A percentile compares a stretch with the other conserved stretches of the same genome.
Conservation (phyloP, 305 asterid species). For the Andrographis paniculata region DNA sequence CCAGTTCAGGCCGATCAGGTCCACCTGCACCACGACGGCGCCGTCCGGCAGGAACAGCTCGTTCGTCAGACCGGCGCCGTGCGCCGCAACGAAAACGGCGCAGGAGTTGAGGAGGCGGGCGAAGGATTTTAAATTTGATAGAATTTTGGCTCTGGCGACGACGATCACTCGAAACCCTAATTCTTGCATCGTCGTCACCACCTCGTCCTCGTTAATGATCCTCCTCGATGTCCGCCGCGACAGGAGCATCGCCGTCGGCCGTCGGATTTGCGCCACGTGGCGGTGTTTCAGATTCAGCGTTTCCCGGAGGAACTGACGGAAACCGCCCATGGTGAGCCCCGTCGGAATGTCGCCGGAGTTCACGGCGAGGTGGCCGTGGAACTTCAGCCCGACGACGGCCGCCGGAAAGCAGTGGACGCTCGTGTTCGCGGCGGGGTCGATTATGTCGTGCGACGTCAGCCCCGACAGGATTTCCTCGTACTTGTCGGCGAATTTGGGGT, state of each 20-base stretch:
- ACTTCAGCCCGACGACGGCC: slow-evolving; percentile 49
- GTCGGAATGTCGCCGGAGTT: slow-evolving; percentile 28
- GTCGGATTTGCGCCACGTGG: slow-evolving; percentile 30
- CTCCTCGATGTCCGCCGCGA: slow-evolving; percentile 44
- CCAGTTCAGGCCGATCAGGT: slow-evolving; percentile 61
- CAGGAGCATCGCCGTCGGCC: slow-evolving; percentile 39
- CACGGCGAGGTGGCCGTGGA: slow-evolving; percentile 33
- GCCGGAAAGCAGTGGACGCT: slow-evolving; percentile 65
- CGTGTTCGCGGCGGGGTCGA: slow-evolving; percentile 33
- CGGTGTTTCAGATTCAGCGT: slow-evolving; percentile 20
- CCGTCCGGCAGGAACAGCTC: slow-evolving; percentile 65
- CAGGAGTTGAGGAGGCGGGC: slow-evolving; percentile 44
- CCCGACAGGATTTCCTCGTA: slow-evolving; percentile 35
- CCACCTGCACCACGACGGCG: slow-evolving; percentile 55
- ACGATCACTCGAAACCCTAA: slow-evolving; percentile 51
- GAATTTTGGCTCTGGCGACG: slow-evolving; percentile 30
- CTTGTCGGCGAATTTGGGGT: slow-evolving; percentile 39
- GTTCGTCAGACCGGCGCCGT: slow-evolving; percentile 83
- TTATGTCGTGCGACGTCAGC: slow-evolving; percentile 38
- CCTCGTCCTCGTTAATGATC: slow-evolving; percentile 45
- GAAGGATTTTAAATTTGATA: slow-evolving; percentile 31
- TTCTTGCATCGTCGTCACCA: slow-evolving; percentile 39
- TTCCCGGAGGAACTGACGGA: slow-evolving; percentile 29
- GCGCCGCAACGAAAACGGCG: slow-evolving; percentile 66
- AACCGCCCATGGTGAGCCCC: slow-evolving; percentile 22